Evolutionary conservation across 1,284 basidiomycete genomes (phyloP), one percentile per base, ranked within the genome.

Genomic region (Fomitopsis betulina): DNA sequence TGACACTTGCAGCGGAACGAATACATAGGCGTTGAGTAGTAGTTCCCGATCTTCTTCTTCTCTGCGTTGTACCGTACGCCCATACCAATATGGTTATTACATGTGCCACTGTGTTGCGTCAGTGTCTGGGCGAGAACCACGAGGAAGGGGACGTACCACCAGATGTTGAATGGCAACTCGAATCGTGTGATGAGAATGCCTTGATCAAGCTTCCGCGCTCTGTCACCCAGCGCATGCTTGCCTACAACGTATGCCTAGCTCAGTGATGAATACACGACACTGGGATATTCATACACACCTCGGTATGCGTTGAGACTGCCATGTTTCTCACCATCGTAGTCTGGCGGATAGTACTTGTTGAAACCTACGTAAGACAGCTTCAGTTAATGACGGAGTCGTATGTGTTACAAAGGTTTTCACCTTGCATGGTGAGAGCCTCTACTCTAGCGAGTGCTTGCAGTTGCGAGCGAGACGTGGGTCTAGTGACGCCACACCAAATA

Each of bases 61-160:
- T 98, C 94, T 0, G 97, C 97, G 67, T 99, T 99, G 79, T 97
- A 99, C 2, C 97, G 91, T 3, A 98, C 96, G 30, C 96, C 95
- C 83, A 96, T 96, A 17, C 95, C 95, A 59, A 98, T 93, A 75
- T 97, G 95, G 65, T 89, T 91, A 73, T 95, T 86, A 74, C 96
- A 98, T 74, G 87, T 88, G 55, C 88, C 93, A 69, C 90, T 93
- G 67, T 13, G 32, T 9, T 21, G 45, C 32, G 37, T 58, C 23
- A 58, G 43, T 9, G 43, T 10, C 10, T 5, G 15, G 5, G 15
- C 27, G 8, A 35, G 15, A 10, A 21, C n/a, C 8, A 23, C 2
- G 8, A 30, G 27, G 27, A 12, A 42, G 17, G 13, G 30, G 4
- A 76, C 86, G 51, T 77, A 94, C 89, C 96, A 99, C 95, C 96